Evolutionary conservation across 1,139 yeast species (phyloP).

Genomic region (Suhomyces kunorum): DNA sequence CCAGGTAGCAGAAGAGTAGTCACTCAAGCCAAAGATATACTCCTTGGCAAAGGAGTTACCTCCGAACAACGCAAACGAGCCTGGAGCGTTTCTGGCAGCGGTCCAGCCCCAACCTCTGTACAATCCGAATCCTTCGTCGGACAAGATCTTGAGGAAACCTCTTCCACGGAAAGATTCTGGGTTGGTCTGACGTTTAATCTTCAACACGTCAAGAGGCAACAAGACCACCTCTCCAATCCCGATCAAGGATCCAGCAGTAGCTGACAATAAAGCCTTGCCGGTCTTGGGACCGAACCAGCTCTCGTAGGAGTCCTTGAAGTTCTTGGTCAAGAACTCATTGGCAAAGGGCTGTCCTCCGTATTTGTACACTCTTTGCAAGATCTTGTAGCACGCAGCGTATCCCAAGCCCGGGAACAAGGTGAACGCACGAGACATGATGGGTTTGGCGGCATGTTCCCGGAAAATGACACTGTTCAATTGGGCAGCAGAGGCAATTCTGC

Average conservation of each 20-base stretch:
- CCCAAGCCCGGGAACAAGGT: slow-evolving; percentile 98
- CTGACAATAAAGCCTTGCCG: slow-evolving; percentile 94
- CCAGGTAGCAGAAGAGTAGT: slow-evolving; percentile 93
- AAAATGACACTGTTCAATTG: slow-evolving; percentile 86
- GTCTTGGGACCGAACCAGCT: slow-evolving; percentile 84
- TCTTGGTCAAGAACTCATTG: slow-evolving; percentile 81
- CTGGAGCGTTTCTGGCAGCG: slow-evolving; percentile 99
- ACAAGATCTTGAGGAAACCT: slow-evolving; percentile 81
- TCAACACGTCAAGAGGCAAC: slow-evolving; percentile 92
- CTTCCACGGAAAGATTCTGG: slow-evolving; percentile 98
- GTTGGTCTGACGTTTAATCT: slow-evolving; percentile 98
- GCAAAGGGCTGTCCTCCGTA: slow-evolving; percentile 99
- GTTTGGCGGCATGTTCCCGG: slow-evolving; percentile 74
- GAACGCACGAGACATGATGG: slow-evolving; percentile 68
- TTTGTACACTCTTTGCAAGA: slow-evolving; percentile 95
- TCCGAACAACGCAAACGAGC: slow-evolving; percentile 95
- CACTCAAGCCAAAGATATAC: slow-evolving; percentile 81
- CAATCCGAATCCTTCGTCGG: slow-evolving; percentile 90
- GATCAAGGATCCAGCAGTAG: slow-evolving; percentile 94
- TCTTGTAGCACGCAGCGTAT: slow-evolving; percentile 96
- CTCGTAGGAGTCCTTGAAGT: slow-evolving; percentile 73
- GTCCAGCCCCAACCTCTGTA: slow-evolving; percentile 99
- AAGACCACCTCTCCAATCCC: slow-evolving; percentile 98
- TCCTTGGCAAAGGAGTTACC: slow-evolving; percentile 99
- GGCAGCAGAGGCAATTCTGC: slow-evolving; percentile 59